Evolutionary conservation across 805 yeast species (phyloP).

Genomic region (Spathaspora gorwiae): DNA sequence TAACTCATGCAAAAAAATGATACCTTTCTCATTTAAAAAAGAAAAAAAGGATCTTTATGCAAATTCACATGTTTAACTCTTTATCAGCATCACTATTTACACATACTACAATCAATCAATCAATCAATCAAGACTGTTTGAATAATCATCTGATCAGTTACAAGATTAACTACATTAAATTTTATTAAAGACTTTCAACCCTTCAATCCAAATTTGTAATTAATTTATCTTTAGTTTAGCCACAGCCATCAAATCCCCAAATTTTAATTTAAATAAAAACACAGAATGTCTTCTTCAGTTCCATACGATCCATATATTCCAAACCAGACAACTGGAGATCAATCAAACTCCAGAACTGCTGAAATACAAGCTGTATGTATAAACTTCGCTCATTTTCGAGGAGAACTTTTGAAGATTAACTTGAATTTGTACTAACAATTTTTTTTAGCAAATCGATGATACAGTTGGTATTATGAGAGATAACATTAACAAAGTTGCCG

Average conservation of each 20-base stretch:
- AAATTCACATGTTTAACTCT: too few relatives aligned
- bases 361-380: slow-evolving; percentile 74
- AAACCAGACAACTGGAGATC: slow-evolving; percentile 50
- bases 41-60: too few relatives aligned
- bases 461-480: slow-evolving; percentile 98
- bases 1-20: too few relatives aligned
- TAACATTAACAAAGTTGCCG: slow-evolving; percentile 92
- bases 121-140: too few relatives aligned
- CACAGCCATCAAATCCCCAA: not conserved
- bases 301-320: slow-evolving; percentile 88
- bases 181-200: not conserved
- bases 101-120: too few relatives aligned
- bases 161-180: not conserved
- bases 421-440: slow-evolving; percentile 20
- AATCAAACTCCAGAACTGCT: slow-evolving; percentile 60
- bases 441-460: slow-evolving; percentile 74
- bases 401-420: too few relatives aligned
- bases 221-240: too few relatives aligned
- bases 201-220: not conserved
- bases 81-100: too few relatives aligned
- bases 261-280: not conserved
- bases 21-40: too few relatives aligned
- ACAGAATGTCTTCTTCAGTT: slow-evolving; percentile 64
- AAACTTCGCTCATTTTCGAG: not conserved
- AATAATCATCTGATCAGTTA: not conserved